Evolutionary conservation across 441 rosid genomes (phyloP), one percentile per base, ranked within the genome.

Genomic region (Erodium texanum): DNA sequence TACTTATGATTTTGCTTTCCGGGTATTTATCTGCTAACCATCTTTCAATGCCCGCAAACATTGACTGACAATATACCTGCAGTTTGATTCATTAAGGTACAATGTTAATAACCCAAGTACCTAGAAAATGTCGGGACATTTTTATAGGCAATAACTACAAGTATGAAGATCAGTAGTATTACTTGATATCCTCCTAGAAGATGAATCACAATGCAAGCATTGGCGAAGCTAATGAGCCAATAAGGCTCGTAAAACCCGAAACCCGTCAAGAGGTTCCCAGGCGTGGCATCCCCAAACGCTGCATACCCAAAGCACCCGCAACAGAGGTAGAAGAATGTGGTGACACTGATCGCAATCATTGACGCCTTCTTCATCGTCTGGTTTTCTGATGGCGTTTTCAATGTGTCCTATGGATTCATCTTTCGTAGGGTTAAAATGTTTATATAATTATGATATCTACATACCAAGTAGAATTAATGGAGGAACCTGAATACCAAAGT

Each of bases 161-260:
- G 29, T 27, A 27, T 4, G 29, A 27, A 4, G 29, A 27, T 4
- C 29, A 27, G 29, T 27, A 27, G 1, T 27, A 27, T 7, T 68
- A 81, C 89, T 86, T 85, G 89, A 68, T 82, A 85, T n/a, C 84
- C 85, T 67, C 89, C 89, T 4, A 79, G 27, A n/a, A 85, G 72
- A 70, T 85, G 89, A 74, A 80, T 66, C 8, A 83, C 83, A 3
- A 85, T 71, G 71, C 81, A 80, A 7, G 84, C 82, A 64, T 85
- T 83, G 10, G 84, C 89, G 0, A 85, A 64, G 68, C 79, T 80
- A 8, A 83, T 38, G 1, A 85, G 83, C 85, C 87, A 83, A 29
- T 80, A 79, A 0, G 85, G 83, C 58, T 80, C 80, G 0, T 74
- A 80, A 73, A 77, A 78, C 64, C 82, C 82, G 2, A 85, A 85